Base-by-base conservation (phyloP, 1,284 basidiomycete genomes). In the Tilletia setariae region DNA sequence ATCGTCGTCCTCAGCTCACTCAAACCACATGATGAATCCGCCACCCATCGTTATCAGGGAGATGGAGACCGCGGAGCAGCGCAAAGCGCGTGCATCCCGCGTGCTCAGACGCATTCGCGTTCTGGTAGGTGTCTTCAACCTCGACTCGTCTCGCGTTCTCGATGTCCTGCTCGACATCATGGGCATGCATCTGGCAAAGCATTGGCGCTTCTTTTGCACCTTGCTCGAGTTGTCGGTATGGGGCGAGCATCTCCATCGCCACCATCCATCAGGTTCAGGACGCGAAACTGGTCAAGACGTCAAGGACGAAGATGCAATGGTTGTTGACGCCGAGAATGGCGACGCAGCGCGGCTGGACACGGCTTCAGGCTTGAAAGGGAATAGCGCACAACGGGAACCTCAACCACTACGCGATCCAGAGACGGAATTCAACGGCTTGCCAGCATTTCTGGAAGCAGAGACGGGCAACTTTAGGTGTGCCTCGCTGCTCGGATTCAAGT, bases 401-500 rank as follows among this genome's bases (percentile, higher is more conserved):
- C 25, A 30, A 4, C 56, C 56, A 40, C 28, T 61, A 35, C 28
- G 30, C 13, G 32, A 40, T 30, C 56, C 35, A 16, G 56, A 32
- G 28, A n/a, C 28, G 9, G 56, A 61, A 21, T 32, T 61, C 32
- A 40, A 13, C 7, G 21, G 23, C 62, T 42, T 44, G 32, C 42
- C 43, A 15, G 25, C 15, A 13, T 65, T 4, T n/a, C 64, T 67
- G 16, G 42, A 16, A 2, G 21, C 42, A 76, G 86, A 63, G 84
- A 85, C 21, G 86, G 90, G 68, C 85, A 88, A 79, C 47, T 64
- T 63, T 0, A 75, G 73, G 16, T 85, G 95, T 71, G 91, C 92
- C 9, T 93, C 97, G 83, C 90, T 98, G 1, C 85, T 99, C 15
- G 95, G 95, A 23, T 98, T 98, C 87, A 98, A 98, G 82, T 96